Base-by-base conservation (phyloP, 2,329 filamentous ascomycete species). In the Cladosporium sp. region DNA sequence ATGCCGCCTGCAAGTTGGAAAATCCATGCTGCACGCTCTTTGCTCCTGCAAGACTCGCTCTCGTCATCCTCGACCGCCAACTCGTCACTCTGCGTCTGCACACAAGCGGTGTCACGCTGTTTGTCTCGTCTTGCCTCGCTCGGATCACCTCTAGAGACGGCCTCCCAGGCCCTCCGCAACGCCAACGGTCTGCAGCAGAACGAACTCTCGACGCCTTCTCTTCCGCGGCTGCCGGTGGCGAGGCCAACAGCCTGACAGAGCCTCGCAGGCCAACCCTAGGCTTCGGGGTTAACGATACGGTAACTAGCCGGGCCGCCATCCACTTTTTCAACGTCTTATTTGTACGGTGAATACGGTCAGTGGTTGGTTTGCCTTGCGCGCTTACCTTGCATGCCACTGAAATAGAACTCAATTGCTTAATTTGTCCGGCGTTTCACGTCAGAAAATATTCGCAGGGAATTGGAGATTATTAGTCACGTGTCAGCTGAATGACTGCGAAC, bases 151-250 rank as follows among this genome's bases (percentile, higher is more conserved):
- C 33, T n/a, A 28, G 49, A 57, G 33, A 57, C 29, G 26, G 26
- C 52, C 40, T 46, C 40, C 35, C 2, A 8, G 33, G 33, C 55
- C 55, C 55, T 57, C 55, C 55, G 55, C 55, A 57, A 37, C n/a
- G 23, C 55, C 55, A 57, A 57, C 55, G 55, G 21, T 57, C 55
- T 35, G 31, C 55, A 40, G 23, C 49, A 53, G 40, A 46, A 21
- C n/a, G 55, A 57, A 57, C 31, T 57, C 55, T 57, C 10, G n/a
- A 31, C 7, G n/a, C n/a, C 33, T 33, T 35, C 55, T 57, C n/a
- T 57, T 57, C 55, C 55, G 55, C 55, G 33, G 55, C n/a, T 21
- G 2, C 55, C 55, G 55, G 33, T 40, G 55, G 55, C 33, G 55
- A 57, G 55, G 31, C 33, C 31, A 46, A 46, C 40, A 10, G 16